phyloP scores from a whole-genome alignment of 768 basidiomycete genomes.

The Lentinula raphanica region DNA sequence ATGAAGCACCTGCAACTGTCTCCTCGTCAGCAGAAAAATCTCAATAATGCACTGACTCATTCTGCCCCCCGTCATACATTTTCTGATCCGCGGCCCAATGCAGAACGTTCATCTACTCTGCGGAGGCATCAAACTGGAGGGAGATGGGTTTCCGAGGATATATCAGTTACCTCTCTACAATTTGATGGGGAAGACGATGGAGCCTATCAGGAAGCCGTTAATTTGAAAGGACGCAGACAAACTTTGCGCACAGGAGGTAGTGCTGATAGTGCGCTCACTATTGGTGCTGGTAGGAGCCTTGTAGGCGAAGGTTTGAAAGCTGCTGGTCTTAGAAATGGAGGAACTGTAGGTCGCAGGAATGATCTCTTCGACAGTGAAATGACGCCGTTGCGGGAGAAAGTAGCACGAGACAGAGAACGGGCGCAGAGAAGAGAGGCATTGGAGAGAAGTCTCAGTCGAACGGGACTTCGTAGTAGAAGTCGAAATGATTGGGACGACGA shows the following conservation, averaged over 20 bases:
- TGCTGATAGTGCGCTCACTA: constrained; percentile 56
- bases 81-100: neutral
- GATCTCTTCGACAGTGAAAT: constrained; percentile 21
- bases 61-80: neutral
- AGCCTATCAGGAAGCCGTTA: constrained; percentile 7
- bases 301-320: constrained; percentile 45
- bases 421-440: constrained; percentile 28
- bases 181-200: constrained; percentile 21
- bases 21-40: constrained; percentile 6
- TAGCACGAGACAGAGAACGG: constrained; percentile 19
- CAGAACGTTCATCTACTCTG: constrained; percentile 3
- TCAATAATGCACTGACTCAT: neutral
- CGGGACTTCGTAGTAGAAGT: constrained; percentile 14
- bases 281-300: constrained; percentile 46
- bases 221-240: constrained; percentile 43
- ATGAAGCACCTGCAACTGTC: neutral
- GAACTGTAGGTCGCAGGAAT: constrained; percentile 7
- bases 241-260: constrained; percentile 54
- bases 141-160: constrained; percentile 51
- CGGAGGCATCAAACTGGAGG: constrained; percentile 39
- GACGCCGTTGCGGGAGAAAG: constrained; percentile 3
- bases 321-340: constrained; percentile 5
- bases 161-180: constrained; percentile 8
- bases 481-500: constrained; percentile 14
- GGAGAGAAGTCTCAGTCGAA: constrained; percentile 18